A percentile compares a stretch with the other conserved stretches of the same genome.
Evolutionary conservation across 108 stramenopile species (phyloP).

Genomic region (Skeletonema marinoi): DNA sequence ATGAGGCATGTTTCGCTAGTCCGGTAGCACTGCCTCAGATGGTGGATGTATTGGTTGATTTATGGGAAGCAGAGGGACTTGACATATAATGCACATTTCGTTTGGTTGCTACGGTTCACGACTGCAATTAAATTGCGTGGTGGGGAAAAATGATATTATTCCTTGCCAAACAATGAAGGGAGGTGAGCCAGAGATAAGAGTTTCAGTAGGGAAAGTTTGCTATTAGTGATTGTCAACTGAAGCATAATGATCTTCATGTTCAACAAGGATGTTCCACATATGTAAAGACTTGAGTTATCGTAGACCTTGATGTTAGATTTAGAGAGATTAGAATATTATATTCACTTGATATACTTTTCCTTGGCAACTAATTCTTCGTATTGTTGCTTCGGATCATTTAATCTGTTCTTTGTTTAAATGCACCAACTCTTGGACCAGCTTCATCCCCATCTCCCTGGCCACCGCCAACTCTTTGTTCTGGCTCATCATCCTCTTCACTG

Average conservation of each 20-base stretch:
- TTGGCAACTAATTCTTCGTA: not conserved
- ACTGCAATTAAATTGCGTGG: not conserved
- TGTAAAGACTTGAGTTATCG: not conserved
- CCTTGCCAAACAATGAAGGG: not conserved
- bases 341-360: not conserved
- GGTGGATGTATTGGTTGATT: slow-evolving; percentile 79
- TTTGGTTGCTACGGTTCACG: not conserved
- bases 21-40: slow-evolving; percentile 81
- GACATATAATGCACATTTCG: slow-evolving; percentile 51
- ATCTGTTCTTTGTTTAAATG: slow-evolving; percentile 51
- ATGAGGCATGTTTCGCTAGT: slow-evolving; percentile 58
- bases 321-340: not conserved
- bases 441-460: slow-evolving; percentile 25
- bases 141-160: not conserved
- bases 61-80: slow-evolving; percentile 89
- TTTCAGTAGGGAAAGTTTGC: not conserved
- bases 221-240: not conserved
- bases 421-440: slow-evolving; percentile 41
- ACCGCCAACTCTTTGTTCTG: not conserved
- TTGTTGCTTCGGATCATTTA: not conserved
- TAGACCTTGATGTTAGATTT: not conserved
- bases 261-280: not conserved
- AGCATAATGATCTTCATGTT: not conserved
- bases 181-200: not conserved
- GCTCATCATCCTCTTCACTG: slow-evolving; percentile 39